Base-by-base conservation (phyloP, 345 rosid species). In the Citrus cavaleriei region DNA sequence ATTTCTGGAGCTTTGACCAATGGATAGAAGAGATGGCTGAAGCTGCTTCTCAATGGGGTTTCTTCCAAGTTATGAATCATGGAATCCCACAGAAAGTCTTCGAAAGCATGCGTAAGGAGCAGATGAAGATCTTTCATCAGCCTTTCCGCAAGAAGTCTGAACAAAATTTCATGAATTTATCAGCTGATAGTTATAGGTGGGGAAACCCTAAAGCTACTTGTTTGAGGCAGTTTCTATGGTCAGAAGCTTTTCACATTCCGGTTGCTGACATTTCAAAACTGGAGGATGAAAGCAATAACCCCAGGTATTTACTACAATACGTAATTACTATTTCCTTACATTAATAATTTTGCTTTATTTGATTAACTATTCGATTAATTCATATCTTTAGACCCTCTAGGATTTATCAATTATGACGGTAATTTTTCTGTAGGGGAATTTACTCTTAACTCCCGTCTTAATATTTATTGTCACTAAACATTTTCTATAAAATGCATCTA, bases 31-130 rank as follows among this genome's bases (percentile, higher is more conserved):
- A 89, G 73, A 86, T 91, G 35, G 86, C 78, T 24, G 73, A 68
- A 70, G 98, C 93, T 1, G 87, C 95, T 0, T 81, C 75, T 14
- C 83, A 87, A 74, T 95, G 93, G 95, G 98, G 97, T 0, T 95
- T 93, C 80, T 95, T 93, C 72, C 93, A 93, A 81, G 74, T 90
- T 5, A 79, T 85, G 70, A 93, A 91, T 73, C 97, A 95, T 81
- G 97, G 91, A 63, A 74, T 95, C 49, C 81, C 89, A 2, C 71
- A 24, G 16, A 85, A 88, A 40, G 76, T 87, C 5, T 68, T 88
- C 51, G 86, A 82, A 60, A 80, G 79, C 63, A 82, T 91, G 91
- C 75, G 63, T 58, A 0, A 7, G 4, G 93, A 90, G 78, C 86
- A 85, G 51, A 80, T 67, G 78, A 83, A 78, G 63, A 81, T 87